A percentile compares a stretch with the other conserved stretches of the same genome.
phyloP scores from a whole-genome alignment of 805 yeast species.

The Ogataea saltuana region DNA sequence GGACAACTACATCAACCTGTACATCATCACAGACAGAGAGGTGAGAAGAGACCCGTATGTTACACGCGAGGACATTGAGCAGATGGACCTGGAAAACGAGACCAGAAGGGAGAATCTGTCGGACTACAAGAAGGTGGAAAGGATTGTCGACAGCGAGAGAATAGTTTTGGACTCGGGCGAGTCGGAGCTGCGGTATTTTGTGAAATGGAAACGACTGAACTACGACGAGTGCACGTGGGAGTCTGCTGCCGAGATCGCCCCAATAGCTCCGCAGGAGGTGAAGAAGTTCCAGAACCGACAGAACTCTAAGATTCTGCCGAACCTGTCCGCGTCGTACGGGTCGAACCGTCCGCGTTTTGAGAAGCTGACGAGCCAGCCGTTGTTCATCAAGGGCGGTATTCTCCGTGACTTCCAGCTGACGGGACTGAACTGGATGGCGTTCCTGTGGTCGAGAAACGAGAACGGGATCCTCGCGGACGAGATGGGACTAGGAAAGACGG shows the following conservation, averaged over 20 bases:
- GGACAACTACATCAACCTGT: conserved; percentile 86
- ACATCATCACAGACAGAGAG: conserved; percentile 69
- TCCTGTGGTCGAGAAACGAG: conserved; percentile 95
- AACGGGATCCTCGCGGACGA: conserved; percentile 98
- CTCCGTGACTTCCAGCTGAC: conserved; percentile 96
- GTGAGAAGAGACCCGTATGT: conserved; percentile 77
- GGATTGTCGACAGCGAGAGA: conserved; percentile 86
- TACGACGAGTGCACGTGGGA: conserved; percentile 99
- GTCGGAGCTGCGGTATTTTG: conserved; percentile 74
- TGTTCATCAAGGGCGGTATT: conserved; percentile 86
- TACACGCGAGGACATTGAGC: conserved; percentile 89
- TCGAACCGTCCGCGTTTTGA: conserved; percentile 81
- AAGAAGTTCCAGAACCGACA: conserved; percentile 77
- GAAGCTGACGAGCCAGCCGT: conserved; percentile 82
- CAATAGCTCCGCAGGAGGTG: conserved; percentile 80
- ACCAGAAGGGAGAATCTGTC: conserved; percentile 78
- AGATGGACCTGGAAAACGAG: conserved; percentile 89
- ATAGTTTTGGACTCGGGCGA: conserved; percentile 58
- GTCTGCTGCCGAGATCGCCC: conserved; percentile 82
- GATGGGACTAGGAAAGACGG: conserved; percentile 98
- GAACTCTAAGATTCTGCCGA: conserved; percentile 83
- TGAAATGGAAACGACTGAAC: conserved; percentile 91
- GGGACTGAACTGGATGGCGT: conserved; percentile 99
- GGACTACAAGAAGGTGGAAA: conserved; percentile 83
- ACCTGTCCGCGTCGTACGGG: conserved; percentile 75